Base-by-base conservation (phyloP, 441 rosid genomes). In the Metrosideros polymorpha region DNA sequence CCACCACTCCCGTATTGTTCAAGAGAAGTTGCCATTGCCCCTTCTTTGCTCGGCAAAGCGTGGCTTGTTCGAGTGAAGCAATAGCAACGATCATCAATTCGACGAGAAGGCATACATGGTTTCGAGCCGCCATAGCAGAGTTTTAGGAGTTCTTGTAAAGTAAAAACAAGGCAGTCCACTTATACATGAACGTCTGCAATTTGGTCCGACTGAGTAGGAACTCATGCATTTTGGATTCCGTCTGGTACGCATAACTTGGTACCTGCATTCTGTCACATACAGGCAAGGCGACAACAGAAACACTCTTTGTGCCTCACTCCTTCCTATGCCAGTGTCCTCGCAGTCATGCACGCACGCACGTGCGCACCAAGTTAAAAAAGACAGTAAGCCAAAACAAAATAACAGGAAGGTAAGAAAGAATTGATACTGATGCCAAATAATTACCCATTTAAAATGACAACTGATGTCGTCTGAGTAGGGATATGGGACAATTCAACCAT, bases 21-120 rank as follows among this genome's bases (percentile, higher is more conserved):
- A 86, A 56, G 52, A 91, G 88, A 54, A 90, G 89, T 83, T 86
- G 85, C 93, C 92, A 91, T 66, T 7, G 86, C 18, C 90, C 91
- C 51, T 51, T 47, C 30, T 56, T 53, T 30, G 91, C 90, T 32
- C 10, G 82, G 50, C 84, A 39, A 79, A 29, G 45, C 15, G 66
- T 43, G 32, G 77, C 30, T 43, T 12, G 82, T 57, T 87, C 52
- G 14, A 85, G 76, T 35, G 42, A 82, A 76, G 76, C 66, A 52
- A 87, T 61, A 59, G 83, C 87, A 52, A 47, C n/a, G 47, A 84
- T 19, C 51, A 84, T 61, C 27, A 51, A 45, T 66, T 82, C 25
- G 77, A 63, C 6, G 50, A 88, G 8, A n/a, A 82, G 82, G 45
- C 9, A n/a, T 47, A 75, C 54, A 47, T 24, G 50, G 82, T 76